Base-by-base conservation (phyloP, 2,329 filamentous ascomycete species). In the Trichophyton verrucosum region DNA sequence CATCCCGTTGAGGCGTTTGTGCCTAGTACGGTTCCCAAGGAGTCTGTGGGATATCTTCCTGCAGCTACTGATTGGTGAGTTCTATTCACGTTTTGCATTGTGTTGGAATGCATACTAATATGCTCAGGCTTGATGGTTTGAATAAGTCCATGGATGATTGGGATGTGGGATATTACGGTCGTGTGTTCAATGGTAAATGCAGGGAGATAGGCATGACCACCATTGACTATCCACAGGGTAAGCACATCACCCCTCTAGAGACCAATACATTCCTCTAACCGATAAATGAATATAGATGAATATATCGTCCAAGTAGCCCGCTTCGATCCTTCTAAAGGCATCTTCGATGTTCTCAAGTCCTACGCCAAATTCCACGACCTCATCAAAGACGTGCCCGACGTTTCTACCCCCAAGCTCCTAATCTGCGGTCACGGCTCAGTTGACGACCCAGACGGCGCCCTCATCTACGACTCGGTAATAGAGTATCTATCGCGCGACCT, bases 291-390 rank as follows among this genome's bases (percentile, higher is more conserved):
- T 55, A 61, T 61, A 77, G 80, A 86, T 65, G 81, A 85, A 68
- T 94, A 91, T 72, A 89, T 94, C 66, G 81, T 87, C 4, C 89
- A 94, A 70, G 83, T 92, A 27, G 87, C 89, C 1, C 86, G 89
- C 20, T 94, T 94, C 70, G 89, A 94, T 66, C 89, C 89, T 0
- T 84, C 88, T 55, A 94, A 92, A 74, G 89, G 89, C 7, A 90
- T 92, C 47, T 83, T 86, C 0, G 86, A 88, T 58, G 86, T 91
- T 6, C 81, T 94, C 61, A 83, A 87, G 64, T 82, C 86, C 0
- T 94, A 91, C 64, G 86, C 85, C 69, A 83, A 87, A 67, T 87
- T 92, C 70, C 82, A 81, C 60, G 77, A 79, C 5, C 81, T 85
- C 58, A 78, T 85, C 61, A 73, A 78, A 11, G 75, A 76, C 38